phyloP scores from a whole-genome alignment of 306 rosid genomes.

The Casuarina glauca region DNA sequence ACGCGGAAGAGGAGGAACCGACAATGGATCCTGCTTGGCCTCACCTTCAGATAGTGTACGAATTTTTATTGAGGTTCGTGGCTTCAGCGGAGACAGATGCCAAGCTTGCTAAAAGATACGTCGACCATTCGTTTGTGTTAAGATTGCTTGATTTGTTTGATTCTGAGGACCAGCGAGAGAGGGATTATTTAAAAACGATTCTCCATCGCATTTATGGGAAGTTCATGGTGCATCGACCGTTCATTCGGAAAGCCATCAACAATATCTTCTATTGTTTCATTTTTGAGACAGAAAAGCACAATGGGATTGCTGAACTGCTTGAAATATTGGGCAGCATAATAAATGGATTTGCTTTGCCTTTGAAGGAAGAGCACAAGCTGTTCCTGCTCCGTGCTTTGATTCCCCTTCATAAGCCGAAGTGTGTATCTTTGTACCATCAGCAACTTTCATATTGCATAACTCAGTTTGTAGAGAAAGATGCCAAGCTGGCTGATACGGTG shows the following conservation, averaged over 20 bases:
- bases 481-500: slow-evolving; percentile 62
- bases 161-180: slow-evolving; percentile 70
- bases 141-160: slow-evolving; percentile 62
- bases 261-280: slow-evolving; percentile 60
- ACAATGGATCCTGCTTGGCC: slow-evolving; percentile 66
- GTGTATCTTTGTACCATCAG: slow-evolving; percentile 57
- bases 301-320: slow-evolving; percentile 61
- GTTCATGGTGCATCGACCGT: slow-evolving; percentile 68
- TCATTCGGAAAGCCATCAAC: slow-evolving; percentile 64
- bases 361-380: slow-evolving; percentile 72
- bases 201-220: slow-evolving; percentile 66
- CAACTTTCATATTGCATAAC: slow-evolving; percentile 62
- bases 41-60: slow-evolving; percentile 62
- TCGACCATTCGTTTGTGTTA: slow-evolving; percentile 61
- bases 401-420: slow-evolving; percentile 72
- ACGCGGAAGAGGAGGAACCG: slow-evolving; percentile 60
- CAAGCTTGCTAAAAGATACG: slow-evolving; percentile 57
- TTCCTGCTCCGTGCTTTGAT: slow-evolving; percentile 60
- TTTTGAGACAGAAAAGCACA: slow-evolving; percentile 65
- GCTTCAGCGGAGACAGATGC: slow-evolving; percentile 63
- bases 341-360: slow-evolving; percentile 67
- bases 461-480: slow-evolving; percentile 67
- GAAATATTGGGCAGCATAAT: slow-evolving; percentile 66
- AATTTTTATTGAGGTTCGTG: slow-evolving; percentile 54
- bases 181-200: slow-evolving; percentile 64